These are phyloP conservation scores for Xylogone sp. DNA, from an alignment of 2,329 filamentous ascomycete genomes.

Conservation along the genomic window DNA sequence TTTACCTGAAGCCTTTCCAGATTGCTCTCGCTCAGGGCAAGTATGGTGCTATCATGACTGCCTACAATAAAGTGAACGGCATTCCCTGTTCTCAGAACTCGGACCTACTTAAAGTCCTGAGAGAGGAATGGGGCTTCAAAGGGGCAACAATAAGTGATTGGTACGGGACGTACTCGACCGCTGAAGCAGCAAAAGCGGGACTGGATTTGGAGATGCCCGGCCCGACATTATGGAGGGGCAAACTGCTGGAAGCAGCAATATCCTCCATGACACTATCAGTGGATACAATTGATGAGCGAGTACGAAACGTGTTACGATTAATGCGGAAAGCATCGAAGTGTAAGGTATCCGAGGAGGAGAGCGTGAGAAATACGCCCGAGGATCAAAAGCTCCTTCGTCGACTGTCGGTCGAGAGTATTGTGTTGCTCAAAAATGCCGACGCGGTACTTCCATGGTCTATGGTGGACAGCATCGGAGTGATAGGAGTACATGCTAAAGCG, in stretches of 20 bases:
- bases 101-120: slow-evolving; percentile 34
- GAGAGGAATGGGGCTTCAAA: slow-evolving; percentile 41
- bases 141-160: slow-evolving; percentile 46
- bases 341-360: slow-evolving; percentile 22
- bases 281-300: slow-evolving; percentile 22
- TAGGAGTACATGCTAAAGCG: slow-evolving; percentile 49
- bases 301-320: slow-evolving; percentile 21
- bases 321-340: slow-evolving; percentile 21
- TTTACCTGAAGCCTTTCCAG: slow-evolving; percentile 43
- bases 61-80: slow-evolving; percentile 44
- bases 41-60: slow-evolving; percentile 42
- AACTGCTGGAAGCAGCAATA: slow-evolving; percentile 19
- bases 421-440: slow-evolving; percentile 61
- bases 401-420: slow-evolving; percentile 56
- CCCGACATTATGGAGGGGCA: slow-evolving; percentile 30
- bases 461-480: slow-evolving; percentile 40
- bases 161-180: slow-evolving; percentile 52
- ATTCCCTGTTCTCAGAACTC: slow-evolving; percentile 38
- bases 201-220: slow-evolving; percentile 60
- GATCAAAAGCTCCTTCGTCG: slow-evolving; percentile 45
- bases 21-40: slow-evolving; percentile 38
- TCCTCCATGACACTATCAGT: slow-evolving; percentile 17
- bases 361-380: slow-evolving; percentile 25
- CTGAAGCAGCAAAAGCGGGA: slow-evolving; percentile 46
- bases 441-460: slow-evolving; percentile 48